Evolutionary conservation across 345 rosid genomes (phyloP).

Genomic region (Gynandropsis gynandra): DNA sequence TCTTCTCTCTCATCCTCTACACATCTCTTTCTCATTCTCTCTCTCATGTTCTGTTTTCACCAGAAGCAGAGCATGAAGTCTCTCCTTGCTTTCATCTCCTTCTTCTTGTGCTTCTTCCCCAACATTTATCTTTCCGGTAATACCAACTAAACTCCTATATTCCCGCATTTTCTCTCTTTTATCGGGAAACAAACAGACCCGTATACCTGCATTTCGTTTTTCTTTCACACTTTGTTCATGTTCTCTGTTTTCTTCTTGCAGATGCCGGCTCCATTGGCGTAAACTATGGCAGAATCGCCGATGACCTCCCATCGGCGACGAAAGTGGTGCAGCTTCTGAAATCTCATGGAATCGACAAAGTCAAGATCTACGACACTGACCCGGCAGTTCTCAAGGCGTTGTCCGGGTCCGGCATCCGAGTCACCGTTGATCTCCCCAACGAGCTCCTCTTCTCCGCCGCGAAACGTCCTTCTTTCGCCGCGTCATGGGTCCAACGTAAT

Average conservation of each 20-base stretch:
- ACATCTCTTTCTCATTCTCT: background rate
- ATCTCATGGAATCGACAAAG: constrained; percentile 59
- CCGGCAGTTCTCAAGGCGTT: constrained; percentile 69
- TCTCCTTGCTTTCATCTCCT: background rate
- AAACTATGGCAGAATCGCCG: constrained; percentile 82
- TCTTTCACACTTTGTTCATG: constrained; percentile 1
- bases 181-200: background rate
- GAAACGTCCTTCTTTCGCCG: constrained; percentile 44
- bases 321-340: constrained; percentile 67
- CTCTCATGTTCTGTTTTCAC: background rate
- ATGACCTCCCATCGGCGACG: constrained; percentile 66
- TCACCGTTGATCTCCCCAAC: constrained; percentile 86
- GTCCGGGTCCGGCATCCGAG: constrained; percentile 66
- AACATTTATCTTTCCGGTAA: constrained; percentile 29
- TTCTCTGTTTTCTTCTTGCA: constrained; percentile 20
- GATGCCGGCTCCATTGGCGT: constrained; percentile 80
- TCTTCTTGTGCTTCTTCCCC: constrained; percentile 8
- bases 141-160: background rate
- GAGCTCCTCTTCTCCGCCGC: constrained; percentile 59
- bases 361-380: constrained; percentile 79
- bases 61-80: constrained; percentile 26
- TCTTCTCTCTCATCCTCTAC: too few relatives aligned
- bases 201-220: background rate
- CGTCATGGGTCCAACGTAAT: constrained; percentile 63
- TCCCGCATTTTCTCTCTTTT: background rate